Conservation (phyloP, 257 asterid species). For the Fraxinus quadrangulata region DNA sequence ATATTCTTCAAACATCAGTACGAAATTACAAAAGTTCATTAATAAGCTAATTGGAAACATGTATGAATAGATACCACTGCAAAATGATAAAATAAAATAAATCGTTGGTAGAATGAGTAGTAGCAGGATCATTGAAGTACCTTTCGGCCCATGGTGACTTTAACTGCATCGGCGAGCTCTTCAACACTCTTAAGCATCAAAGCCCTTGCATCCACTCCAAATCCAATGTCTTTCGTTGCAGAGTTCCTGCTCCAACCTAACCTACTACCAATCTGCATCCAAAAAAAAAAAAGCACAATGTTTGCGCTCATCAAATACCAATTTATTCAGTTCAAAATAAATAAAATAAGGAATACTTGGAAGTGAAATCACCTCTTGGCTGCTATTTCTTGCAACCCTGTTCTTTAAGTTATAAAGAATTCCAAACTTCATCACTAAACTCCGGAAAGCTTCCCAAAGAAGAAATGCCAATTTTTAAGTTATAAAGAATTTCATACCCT, state of each 20-base stretch:
- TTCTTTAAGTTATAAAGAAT: too few relatives aligned
- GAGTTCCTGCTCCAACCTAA: slow-evolving; percentile 51
- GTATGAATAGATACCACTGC: background rate
- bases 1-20: background rate
- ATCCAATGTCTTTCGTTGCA: slow-evolving; percentile 61
- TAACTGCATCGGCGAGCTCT: slow-evolving; percentile 64
- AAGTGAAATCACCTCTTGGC: slow-evolving; percentile 32
- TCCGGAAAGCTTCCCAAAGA: too few relatives aligned
- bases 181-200: slow-evolving; percentile 65
- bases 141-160: slow-evolving; percentile 71
- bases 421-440: too few relatives aligned
- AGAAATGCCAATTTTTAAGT: too few relatives aligned
- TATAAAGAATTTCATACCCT: too few relatives aligned
- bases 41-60: background rate
- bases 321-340: background rate
- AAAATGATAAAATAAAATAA: background rate
- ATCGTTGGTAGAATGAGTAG: background rate
- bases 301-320: background rate
- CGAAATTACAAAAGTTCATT: background rate
- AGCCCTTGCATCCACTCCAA: slow-evolving; percentile 66
- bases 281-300: background rate
- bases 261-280: slow-evolving; percentile 42
- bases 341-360: background rate
- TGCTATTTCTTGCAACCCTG: slow-evolving; percentile 40
- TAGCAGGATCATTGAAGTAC: slow-evolving; percentile 15